phyloP scores from a whole-genome alignment of 108 stramenopile genomes.

The Skeletonema grethae region DNA sequence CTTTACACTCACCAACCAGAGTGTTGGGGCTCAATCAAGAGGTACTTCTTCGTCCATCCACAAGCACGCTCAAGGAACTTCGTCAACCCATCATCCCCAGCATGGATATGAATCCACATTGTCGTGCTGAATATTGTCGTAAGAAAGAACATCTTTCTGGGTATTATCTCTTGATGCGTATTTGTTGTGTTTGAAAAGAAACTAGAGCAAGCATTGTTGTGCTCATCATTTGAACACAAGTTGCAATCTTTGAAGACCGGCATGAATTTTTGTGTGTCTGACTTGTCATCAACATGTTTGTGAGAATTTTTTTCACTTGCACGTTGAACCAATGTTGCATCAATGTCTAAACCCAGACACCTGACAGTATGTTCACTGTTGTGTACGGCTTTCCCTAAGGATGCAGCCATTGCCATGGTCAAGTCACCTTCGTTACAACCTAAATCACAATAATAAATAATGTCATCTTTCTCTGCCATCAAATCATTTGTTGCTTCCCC shows the following conservation, averaged over 20 bases:
- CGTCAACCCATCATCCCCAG: constrained; percentile 52
- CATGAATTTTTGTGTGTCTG: background rate
- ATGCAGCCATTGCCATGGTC: constrained; percentile 46
- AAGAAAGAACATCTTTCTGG: constrained; percentile 37
- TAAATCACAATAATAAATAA: constrained; percentile 53
- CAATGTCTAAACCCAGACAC: constrained; percentile 57
- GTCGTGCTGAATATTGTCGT: constrained; percentile 64
- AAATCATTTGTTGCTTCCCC: background rate
- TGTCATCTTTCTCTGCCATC: constrained; percentile 2
- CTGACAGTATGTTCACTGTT: constrained; percentile 12
- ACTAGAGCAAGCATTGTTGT: constrained; percentile 20
- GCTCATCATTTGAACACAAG: constrained; percentile 31
- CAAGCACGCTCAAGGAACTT: constrained; percentile 44
- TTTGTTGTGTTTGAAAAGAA: constrained; percentile 16
- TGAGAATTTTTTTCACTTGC: constrained; percentile 34
- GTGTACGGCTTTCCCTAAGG: background rate
- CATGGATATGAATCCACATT: constrained; percentile 65
- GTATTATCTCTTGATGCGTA: background rate
- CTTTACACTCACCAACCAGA: constrained; percentile 46
- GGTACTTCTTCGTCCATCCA: constrained; percentile 41
- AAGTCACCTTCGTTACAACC: constrained; percentile 65
- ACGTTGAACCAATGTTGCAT: constrained; percentile 47
- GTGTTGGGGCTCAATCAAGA: constrained; percentile 61
- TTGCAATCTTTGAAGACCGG: constrained; percentile 40
- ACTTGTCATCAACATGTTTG: background rate